A percentile compares a stretch with the other conserved stretches of the same genome.
phyloP scores from a whole-genome alignment of 2,329 filamentous ascomycete species.

The Sporothrix pseudoabietina region DNA sequence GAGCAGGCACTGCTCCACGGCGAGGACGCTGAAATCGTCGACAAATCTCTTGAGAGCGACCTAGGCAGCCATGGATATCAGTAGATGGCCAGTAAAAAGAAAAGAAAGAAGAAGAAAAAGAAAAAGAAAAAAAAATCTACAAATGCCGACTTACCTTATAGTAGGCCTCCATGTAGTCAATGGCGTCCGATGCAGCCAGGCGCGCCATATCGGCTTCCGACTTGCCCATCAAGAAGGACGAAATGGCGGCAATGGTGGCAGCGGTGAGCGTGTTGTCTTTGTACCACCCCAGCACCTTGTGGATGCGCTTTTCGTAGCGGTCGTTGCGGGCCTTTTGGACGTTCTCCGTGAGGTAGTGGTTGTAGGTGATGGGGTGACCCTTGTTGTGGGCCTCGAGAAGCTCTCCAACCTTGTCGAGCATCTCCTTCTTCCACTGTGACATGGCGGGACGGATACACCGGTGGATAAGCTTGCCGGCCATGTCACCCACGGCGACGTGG shows the following conservation, averaged over 20 bases:
- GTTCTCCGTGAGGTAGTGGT: constrained; percentile 43
- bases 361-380: constrained; percentile 47
- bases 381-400: not conserved
- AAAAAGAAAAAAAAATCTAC: too few species aligned
- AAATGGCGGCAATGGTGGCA: not conserved
- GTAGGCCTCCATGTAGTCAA: constrained; percentile 49
- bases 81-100: too few species aligned
- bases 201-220: constrained; percentile 42
- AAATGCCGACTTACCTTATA: constrained; percentile 44
- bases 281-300: not conserved
- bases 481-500: too few species aligned
- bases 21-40: constrained; percentile 38
- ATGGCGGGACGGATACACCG: constrained; percentile 33
- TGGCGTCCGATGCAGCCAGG: constrained; percentile 44
- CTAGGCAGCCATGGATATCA: not conserved
- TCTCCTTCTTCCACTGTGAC: constrained; percentile 29
- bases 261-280: not conserved
- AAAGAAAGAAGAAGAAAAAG: too few species aligned
- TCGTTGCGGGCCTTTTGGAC: constrained; percentile 36
- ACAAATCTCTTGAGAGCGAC: constrained; percentile 38
- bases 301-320: too few species aligned
- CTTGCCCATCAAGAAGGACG: not conserved
- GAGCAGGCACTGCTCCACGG: constrained; percentile 38
- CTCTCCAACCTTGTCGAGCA: too few species aligned
- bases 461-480: constrained; percentile 33